Base-by-base conservation (phyloP, 345 rosid species). In the Pelargonium nanum region DNA sequence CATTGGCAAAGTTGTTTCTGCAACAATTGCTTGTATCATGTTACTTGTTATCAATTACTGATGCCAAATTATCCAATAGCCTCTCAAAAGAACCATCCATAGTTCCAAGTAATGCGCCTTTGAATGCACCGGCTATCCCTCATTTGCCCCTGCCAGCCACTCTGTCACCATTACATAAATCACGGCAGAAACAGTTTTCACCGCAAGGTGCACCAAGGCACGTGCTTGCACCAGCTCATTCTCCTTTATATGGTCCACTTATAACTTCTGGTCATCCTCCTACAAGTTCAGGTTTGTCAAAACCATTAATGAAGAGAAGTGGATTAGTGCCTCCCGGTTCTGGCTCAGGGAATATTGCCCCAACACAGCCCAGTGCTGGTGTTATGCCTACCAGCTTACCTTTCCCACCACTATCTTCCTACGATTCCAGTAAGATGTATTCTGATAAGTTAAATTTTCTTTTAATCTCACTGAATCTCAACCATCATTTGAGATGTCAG, bases 401-500 rank as follows among this genome's bases (percentile, higher is more conserved):
- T 63, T 80, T 87, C 74, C 94, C 99, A 50, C 96, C 99, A 56
- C 70, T 93, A 63, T 77, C 99, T 64, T 97, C 90, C 58, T 70
- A 73, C 56, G 62, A 71, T 34, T 84, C 92, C 21, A 67, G 99
- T 89, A 78, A 75, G 85, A 68, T 56, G 24, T 44, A 62, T 65
- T 56, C 56, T 24, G 53, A 5, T 59, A 48, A 26, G 56, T 53
- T 24, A 50, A 24, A 26, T 62, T 63, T 45, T 57, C 34, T 40
- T 17, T 48, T 20, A 25, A 61, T 20, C 21, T 23, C 50, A 22
- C 24, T 32, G 12, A 5, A 51, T 54, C 7, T 34, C 5, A 3
- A 52, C 32, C 44, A 9, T 24, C 23, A 1, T 40, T 40, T 40
- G 13, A 40, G 48, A 40, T 40, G 48, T 0, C 48, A 40, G 48